Evolutionary conservation across 805 yeast genomes (phyloP).

Genomic region (Saccharomycopsis amapae): DNA sequence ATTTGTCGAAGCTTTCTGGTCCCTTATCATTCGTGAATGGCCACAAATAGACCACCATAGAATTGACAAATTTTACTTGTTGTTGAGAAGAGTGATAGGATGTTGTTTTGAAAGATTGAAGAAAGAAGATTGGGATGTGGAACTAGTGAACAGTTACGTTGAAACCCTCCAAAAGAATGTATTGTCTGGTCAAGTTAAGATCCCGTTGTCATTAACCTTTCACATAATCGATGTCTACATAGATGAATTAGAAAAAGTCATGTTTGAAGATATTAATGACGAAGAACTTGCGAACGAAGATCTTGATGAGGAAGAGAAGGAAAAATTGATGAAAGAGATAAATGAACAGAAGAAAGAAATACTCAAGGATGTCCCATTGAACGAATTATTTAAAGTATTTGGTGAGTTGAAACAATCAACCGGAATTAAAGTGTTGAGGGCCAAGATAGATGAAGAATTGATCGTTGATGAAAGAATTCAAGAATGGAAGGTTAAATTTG

Average conservation of each 20-base stretch:
- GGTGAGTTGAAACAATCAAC: slow-evolving; percentile 40
- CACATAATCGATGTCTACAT: slow-evolving; percentile 78
- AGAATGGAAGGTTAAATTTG: slow-evolving; percentile 50
- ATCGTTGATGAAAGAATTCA: slow-evolving; percentile 54
- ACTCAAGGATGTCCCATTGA: slow-evolving; percentile 37
- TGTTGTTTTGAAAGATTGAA: slow-evolving; percentile 54
- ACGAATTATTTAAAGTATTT: slow-evolving; percentile 41
- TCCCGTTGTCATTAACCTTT: slow-evolving; percentile 71
- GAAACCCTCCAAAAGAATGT: slow-evolving; percentile 35
- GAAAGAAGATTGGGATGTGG: slow-evolving; percentile 46
- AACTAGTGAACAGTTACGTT: slow-evolving; percentile 40
- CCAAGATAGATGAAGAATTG: slow-evolving; percentile 58
- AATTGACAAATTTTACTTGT: slow-evolving; percentile 75
- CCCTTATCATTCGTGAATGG: slow-evolving; percentile 76
- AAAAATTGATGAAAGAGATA: slow-evolving; percentile 23
- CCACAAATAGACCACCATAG: slow-evolving; percentile 72
- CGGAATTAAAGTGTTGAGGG: slow-evolving; percentile 57
- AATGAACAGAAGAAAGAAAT: slow-evolving; percentile 11
- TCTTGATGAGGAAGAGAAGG: slow-evolving; percentile 32
- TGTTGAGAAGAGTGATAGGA: slow-evolving; percentile 69
- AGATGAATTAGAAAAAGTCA: slow-evolving; percentile 73
- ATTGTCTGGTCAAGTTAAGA: slow-evolving; percentile 49
- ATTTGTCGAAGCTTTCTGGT: slow-evolving; percentile 77
- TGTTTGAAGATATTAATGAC: slow-evolving; percentile 43
- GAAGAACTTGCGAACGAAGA: slow-evolving; percentile 35